Base-by-base conservation (phyloP, 73 alveolate species). In the Loxodes magnus region DNA sequence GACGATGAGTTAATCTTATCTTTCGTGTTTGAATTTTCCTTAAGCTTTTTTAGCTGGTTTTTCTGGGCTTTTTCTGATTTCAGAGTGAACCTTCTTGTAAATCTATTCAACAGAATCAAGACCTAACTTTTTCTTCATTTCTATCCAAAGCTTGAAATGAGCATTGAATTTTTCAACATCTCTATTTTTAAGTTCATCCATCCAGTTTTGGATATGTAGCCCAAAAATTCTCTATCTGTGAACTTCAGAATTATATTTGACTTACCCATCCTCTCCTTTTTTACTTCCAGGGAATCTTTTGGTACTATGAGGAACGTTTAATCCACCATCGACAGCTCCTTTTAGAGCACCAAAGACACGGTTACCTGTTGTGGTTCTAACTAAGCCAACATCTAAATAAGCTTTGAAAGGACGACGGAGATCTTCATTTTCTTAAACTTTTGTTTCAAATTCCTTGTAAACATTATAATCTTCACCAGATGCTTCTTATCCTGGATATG, bases 251-350 rank as follows among this genome's bases (percentile, higher is more conserved):
- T 81, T 84, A 81, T 74, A 84, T 52, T 80, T 72, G 79, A 77
- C 84, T 14, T 64, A 71, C 30, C 84, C 85, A 31, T 72, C 87
- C 78, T 71, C 81, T 26, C 67, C 91, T 9, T 77, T 83, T 46
- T 38, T 58, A 94, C 62, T 90, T 67, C 97, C 98, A 50, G 99
- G 99, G 98, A 96, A 96, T 55, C 96, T 91, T 83, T 88, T 90
- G 91, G 78, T 77, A 51, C 77, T 67, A 94, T 96, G 99, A 43
- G 99, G 99, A 61, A 96, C 77, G 66, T 91, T 78, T 54, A 96
- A 58, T 23, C 99, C 99, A 16, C 99, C 99, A 70, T 96, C 99
- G 64, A 85, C 84, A 20, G 99, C 99, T 22, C 99, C 99, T 86
- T 96, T 96, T 71, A 96, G 84, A 52, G 99, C 99, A 62, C 98